Base-by-base conservation (phyloP, 108 stramenopile genomes). In the Skeletonema tropicum region DNA sequence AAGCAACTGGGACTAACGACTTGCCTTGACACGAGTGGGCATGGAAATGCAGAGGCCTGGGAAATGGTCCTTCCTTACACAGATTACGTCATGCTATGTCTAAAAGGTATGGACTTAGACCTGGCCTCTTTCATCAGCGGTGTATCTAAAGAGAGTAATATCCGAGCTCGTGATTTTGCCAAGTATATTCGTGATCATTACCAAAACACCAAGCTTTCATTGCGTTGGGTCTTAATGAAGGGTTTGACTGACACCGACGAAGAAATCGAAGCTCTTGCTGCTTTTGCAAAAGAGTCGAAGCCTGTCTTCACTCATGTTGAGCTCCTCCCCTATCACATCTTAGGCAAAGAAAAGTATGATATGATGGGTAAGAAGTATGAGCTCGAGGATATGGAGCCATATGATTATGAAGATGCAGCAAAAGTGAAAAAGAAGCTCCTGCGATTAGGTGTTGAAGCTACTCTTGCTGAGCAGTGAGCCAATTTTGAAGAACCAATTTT, bases 11-110 rank as follows among this genome's bases (percentile, higher is more conserved):
- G 85, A n/a, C 46, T 90, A 13, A 87, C 89, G 6, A 90, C 89
- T 7, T 90, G 89, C 57, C 58, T 90, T 26, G 89, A 90, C 58
- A 90, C 89, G 14, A 62, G 85, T 36, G 84, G 89, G 45, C 84
- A 75, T 62, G 89, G 89, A 49, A 83, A 85, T 73, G 33, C 64
- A 41, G 52, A 35, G 5, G 68, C 75, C 12, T 90, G 87, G 87
- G 75, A 86, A 39, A 66, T 80, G 57, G 80, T 87, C 39, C 83
- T 90, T 11, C 79, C 83, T 8, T 21, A 69, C 13, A 88, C 87
- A 30, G 83, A 90, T 69, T 60, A 84, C 55, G 83, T 87, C 33
- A 66, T 90, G 58, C 71, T 90, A 8, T 90, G 89, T 61, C 36
- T 87, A 30, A 90, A 90, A 60, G 86, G 80, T 8, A 87, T 90